Base-by-base conservation (phyloP, 257 asterid species). In the Solanum tarijense region DNA sequence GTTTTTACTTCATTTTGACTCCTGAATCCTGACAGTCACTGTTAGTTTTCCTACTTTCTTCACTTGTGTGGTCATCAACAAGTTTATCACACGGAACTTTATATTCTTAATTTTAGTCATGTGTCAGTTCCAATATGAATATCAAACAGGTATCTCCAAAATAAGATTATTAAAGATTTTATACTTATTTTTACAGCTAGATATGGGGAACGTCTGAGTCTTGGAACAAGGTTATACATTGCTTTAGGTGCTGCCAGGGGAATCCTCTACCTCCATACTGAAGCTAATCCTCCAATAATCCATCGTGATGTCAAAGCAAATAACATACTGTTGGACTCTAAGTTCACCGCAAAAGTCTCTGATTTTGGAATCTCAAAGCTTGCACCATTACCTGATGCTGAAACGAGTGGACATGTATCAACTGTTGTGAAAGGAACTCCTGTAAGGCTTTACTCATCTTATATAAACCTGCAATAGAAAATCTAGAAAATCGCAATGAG, bases 171-270 rank as follows among this genome's bases (percentile, higher is more conserved):
- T 41, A 14, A 79, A 41, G 25, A 48, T 82, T 48, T 48, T 7
- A 18, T 18, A 46, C 85, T 82, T 82, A 48, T 27, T 82, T 43
- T 31, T 82, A 82, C 69, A 82, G 86, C 69, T 48, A 48, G 69
- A 48, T 48, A 82, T 82, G 25, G 86, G 86, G 21, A 16, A 48
- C 6, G 27, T 48, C 86, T 48, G 86, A 48, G 31, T 82, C 86
- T 82, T 82, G 86, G 86, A 48, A 48, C 29, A 9, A 82, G 86
- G 86, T 31, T 82, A 48, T 31, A 82, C 86, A 82, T 82, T 82
- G 86, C 86, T 9, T 82, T 82, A 82, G 86, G 86, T 82, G 69
- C 86, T 48, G 69, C 86, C 86, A 82, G 86, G 69, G 86, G 86
- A 20, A 31, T 82, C 66, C 69, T 82, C 43, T 82, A 82, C 86